Conservation (phyloP, 2,329 filamentous ascomycete genomes). For the Fusarium equiseti region DNA sequence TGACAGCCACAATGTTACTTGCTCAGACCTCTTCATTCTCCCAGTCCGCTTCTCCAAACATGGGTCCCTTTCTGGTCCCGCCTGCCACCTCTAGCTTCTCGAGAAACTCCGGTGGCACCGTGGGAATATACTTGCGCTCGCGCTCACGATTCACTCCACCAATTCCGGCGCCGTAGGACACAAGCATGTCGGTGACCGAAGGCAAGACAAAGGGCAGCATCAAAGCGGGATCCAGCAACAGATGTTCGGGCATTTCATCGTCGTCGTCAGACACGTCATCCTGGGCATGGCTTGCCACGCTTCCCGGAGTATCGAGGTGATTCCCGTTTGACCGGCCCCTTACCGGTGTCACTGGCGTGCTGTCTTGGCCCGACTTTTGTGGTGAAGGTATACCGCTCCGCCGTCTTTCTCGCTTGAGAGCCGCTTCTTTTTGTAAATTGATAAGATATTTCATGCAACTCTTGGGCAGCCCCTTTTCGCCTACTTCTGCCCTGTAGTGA, state of each 20-base stretch:
- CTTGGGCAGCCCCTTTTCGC: slow-evolving; percentile 91
- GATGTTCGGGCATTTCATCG: slow-evolving; percentile 76
- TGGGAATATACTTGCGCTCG: slow-evolving; percentile 95
- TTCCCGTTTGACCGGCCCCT: slow-evolving; percentile 57
- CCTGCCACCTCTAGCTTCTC: slow-evolving; percentile 80
- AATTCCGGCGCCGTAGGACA: slow-evolving; percentile 94
- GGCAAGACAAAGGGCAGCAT: slow-evolving; percentile 97
- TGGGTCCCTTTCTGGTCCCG: slow-evolving; percentile 61
- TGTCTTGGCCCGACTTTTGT: slow-evolving; percentile 52
- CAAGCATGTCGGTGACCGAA: slow-evolving; percentile 96
- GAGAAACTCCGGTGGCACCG: slow-evolving; percentile 92
- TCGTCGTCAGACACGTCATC: slow-evolving; percentile 66
- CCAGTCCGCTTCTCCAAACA: slow-evolving; percentile 74
- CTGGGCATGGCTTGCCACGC: slow-evolving; percentile 54
- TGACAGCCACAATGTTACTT: slow-evolving; percentile 17
- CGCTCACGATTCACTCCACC: slow-evolving; percentile 92
- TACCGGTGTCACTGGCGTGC: slow-evolving; percentile 60
- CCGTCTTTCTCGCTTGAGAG: slow-evolving; percentile 67
- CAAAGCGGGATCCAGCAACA: slow-evolving; percentile 88
- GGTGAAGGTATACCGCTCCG: slow-evolving; percentile 62
- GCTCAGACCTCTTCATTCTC: slow-evolving; percentile 71
- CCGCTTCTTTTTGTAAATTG: slow-evolving; percentile 80
- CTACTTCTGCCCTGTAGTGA: slow-evolving; percentile 94
- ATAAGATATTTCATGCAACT: slow-evolving; percentile 88
- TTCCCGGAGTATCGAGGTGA: slow-evolving; percentile 58